These are phyloP conservation scores for Danielia reshetovae DNA, from an alignment of 805 yeast genomes.

Conservation along the genomic window DNA sequence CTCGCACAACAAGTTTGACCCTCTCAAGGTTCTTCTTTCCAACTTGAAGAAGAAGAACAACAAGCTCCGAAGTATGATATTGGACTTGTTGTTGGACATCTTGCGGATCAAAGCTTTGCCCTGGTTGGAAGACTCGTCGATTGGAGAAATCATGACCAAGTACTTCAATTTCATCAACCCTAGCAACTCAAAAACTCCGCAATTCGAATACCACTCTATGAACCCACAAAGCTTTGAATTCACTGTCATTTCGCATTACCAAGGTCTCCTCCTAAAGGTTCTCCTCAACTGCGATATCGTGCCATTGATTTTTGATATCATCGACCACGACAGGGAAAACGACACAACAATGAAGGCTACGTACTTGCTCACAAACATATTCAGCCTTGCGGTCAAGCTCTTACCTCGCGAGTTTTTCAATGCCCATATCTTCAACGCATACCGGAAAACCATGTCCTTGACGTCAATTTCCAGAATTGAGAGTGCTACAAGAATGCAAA, in stretches of 20 bases:
- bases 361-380: conserved; percentile 58
- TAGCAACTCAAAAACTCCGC: conserved; percentile 1
- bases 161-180: conserved; percentile 10
- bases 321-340: conserved; percentile 43
- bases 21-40: conserved; percentile 53
- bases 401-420: conserved; percentile 46
- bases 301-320: conserved; percentile 40
- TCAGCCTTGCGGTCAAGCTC: conserved; percentile 48
- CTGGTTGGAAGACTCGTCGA: conserved; percentile 33
- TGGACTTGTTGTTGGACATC: conserved; percentile 70
- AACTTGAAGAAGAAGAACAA: conserved; percentile 61
- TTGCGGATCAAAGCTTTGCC: conserved; percentile 58
- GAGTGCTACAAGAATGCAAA: conserved; percentile 9
- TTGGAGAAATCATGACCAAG: conserved; percentile 11
- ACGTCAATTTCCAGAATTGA: conserved; percentile 13
- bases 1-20: conserved; percentile 51
- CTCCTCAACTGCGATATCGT: conserved; percentile 55
- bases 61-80: conserved; percentile 52
- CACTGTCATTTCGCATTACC: conserved; percentile 54
- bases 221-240: conserved; percentile 38
- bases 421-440: conserved; percentile 9
- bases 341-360: conserved; percentile 55
- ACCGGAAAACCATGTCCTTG: conserved; percentile 7
- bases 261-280: conserved; percentile 55
- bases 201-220: conserved; percentile 13